A percentile compares a stretch with the other conserved stretches of the same genome.
phyloP scores from a whole-genome alignment of 768 basidiomycete species.

The Suillus occidentalis region DNA sequence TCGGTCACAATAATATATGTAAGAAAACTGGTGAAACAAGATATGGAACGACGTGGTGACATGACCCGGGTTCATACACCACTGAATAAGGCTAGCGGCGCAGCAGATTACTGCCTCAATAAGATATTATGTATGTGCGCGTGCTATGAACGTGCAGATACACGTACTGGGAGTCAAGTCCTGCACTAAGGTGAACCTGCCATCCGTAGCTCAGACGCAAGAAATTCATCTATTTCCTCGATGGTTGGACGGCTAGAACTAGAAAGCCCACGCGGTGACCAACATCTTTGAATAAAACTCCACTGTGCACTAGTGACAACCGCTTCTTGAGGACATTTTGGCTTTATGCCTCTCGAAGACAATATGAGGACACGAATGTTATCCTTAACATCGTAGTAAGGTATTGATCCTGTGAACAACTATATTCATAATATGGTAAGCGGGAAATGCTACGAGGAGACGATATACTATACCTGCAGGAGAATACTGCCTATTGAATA shows the following conservation, averaged over 20 bases:
- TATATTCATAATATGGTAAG: neutral
- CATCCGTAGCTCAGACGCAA: neutral
- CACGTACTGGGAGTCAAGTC: neutral
- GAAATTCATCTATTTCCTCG: constrained; percentile 5
- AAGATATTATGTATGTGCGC: neutral
- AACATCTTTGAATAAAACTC: constrained; percentile 11
- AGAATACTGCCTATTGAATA: constrained; percentile 9
- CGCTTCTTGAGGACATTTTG: neutral
- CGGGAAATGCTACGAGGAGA: neutral
- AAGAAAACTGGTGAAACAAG: neutral
- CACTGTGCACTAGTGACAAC: constrained; percentile 5
- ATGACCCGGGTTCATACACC: neutral
- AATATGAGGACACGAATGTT: neutral
- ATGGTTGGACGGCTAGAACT: constrained; percentile 1
- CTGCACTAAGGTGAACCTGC: neutral
- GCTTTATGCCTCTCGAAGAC: neutral
- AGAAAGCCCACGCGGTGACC: neutral
- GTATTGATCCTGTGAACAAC: constrained; percentile 10
- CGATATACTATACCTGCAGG: constrained; percentile 9
- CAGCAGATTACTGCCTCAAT: neutral
- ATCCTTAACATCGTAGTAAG: constrained; percentile 5
- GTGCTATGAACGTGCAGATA: neutral
- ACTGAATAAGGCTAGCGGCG: neutral
- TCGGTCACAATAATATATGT: no score
- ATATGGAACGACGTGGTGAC: neutral